phyloP scores from a whole-genome alignment of 78 protist genomes.

The Speleostelium caveatum region DNA sequence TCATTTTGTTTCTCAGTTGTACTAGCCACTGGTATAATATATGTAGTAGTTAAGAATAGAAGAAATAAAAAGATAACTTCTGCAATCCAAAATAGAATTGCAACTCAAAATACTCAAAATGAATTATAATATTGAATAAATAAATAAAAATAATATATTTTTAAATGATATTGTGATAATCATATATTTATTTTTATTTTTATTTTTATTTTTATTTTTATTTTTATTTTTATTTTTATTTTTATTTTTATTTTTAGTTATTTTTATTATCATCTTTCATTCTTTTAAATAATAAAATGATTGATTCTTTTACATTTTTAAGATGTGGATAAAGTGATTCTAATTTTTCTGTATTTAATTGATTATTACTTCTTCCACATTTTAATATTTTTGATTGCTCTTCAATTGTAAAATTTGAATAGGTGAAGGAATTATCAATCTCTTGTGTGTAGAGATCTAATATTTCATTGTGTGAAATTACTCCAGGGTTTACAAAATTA shows the following conservation, averaged over 20 bases:
- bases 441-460: slow-evolving; percentile 81
- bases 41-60: too few species aligned
- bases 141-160: too few species aligned
- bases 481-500: slow-evolving; percentile 93
- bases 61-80: too few species aligned
- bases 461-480: slow-evolving; percentile 89
- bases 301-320: slow-evolving; percentile 51
- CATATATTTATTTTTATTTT: too few species aligned
- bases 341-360: slow-evolving; percentile 77
- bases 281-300: slow-evolving; percentile 25
- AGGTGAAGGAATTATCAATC: slow-evolving; percentile 79
- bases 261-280: background rate
- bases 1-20: too few species aligned
- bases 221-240: too few species aligned
- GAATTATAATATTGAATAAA: too few species aligned
- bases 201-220: too few species aligned
- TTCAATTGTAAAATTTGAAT: slow-evolving; percentile 83
- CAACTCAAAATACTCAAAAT: too few species aligned
- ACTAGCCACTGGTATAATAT: too few species aligned
- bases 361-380: slow-evolving; percentile 88
- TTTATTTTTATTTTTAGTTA: background rate
- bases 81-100: too few species aligned
- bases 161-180: too few species aligned
- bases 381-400: slow-evolving; percentile 87
- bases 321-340: slow-evolving; percentile 67